Percentiles rank a stretch among this genome's conserved stretches.
These are phyloP conservation scores for Porpolomopsis calyptriformis DNA, from an alignment of 768 basidiomycete species.

Conservation along the genomic window DNA sequence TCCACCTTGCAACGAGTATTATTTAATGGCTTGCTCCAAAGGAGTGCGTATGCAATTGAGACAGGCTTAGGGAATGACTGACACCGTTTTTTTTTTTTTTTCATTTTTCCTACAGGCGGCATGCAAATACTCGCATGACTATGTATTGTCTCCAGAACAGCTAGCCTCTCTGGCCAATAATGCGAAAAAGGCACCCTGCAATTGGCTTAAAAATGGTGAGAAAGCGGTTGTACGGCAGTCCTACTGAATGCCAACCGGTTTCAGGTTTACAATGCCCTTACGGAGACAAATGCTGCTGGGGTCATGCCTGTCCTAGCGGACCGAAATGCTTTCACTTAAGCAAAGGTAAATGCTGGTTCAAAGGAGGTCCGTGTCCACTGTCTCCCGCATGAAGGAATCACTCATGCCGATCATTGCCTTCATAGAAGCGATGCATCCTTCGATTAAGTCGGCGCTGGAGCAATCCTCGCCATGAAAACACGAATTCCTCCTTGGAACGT, in stretches of 20 bases:
- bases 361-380: constrained; percentile 40
- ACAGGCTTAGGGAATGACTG: too few relatives aligned
- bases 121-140: constrained; percentile 83
- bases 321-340: constrained; percentile 57
- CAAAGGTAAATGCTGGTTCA: constrained; percentile 84
- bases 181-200: constrained; percentile 81
- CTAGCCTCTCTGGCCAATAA: constrained; percentile 58
- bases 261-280: constrained; percentile 66
- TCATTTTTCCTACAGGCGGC: constrained; percentile 43
- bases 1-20: constrained; percentile 78
- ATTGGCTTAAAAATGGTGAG: constrained; percentile 68
- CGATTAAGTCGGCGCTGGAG: constrained; percentile 14
- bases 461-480: constrained; percentile 1
- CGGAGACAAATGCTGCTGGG: constrained; percentile 72
- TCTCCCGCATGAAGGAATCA: not conserved
- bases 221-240: not conserved
- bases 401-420: not conserved
- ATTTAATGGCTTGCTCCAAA: constrained; percentile 75
- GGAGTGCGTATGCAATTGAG: constrained; percentile 52
- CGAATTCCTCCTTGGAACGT: not conserved
- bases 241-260: constrained; percentile 1
- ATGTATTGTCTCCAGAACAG: constrained; percentile 60
- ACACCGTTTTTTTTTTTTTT: too few relatives aligned
- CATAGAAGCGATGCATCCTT: constrained; percentile 35
- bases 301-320: constrained; percentile 75